Evolutionary conservation across 2,329 filamentous ascomycete genomes (phyloP), one percentile per base, ranked within the genome.

Genomic region (Pyrenochaeta sp.): DNA sequence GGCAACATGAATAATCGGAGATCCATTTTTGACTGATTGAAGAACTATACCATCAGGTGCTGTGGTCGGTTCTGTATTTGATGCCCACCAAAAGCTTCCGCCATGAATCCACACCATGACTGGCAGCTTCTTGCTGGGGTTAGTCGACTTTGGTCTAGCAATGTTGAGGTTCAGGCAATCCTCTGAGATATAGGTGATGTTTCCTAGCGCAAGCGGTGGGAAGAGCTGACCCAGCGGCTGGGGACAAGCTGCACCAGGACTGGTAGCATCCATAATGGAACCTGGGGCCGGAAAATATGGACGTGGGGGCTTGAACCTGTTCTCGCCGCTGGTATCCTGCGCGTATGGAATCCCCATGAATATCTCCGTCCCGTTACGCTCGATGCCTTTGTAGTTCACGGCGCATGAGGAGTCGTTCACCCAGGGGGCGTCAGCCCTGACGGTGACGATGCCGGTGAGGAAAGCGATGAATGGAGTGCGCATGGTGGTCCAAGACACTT

Each of bases 101-200:
- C 79, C 79, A 61, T 87, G 83, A 17, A 89, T 84, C 85, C 85
- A 89, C 2, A 86, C 78, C 35, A 79, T 78, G 2, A 87, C 82
- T 0, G 85, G 85, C 9, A 88, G 75, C 10, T 14, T 75, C 62
- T 30, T 77, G 32, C 42, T 23, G 10, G 12, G 70, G 44, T 72
- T 70, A 7, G 40, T 36, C 7, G 78, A 77, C 1, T 78, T 73
- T 0, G 84, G 84, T 2, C 86, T 79, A 29, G 87, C 76, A 1
- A 89, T 79, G 58, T 87, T 88, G 41, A 88, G 63, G 29, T 84
- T 85, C 12, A 88, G 74, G 54, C 86, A 88, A 62, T 87, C 82
- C 63, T 88, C 86, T 1, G 71, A 74, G 0, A 63, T 61, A 21
- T 65, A 33, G 3, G 76, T 78, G 10, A 79, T 71, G 21, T 76